Conservation (phyloP, 139 green algal species). For the Pleodorina starrii region DNA sequence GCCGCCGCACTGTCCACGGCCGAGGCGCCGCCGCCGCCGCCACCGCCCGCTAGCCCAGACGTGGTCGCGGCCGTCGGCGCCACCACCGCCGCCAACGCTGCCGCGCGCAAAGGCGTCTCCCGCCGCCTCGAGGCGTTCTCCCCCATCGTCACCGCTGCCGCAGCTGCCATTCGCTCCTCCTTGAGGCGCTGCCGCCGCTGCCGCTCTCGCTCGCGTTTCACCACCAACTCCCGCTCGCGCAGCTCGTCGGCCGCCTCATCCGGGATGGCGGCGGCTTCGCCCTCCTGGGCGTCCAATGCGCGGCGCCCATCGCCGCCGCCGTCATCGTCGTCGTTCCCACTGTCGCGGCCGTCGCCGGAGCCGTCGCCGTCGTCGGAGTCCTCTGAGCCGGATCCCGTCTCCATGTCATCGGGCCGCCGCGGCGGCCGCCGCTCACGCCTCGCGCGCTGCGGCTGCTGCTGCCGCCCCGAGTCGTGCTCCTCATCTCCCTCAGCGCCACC, state of each 20-base stretch:
- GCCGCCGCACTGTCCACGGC: slow-evolving; percentile 7
- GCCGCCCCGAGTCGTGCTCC: not conserved
- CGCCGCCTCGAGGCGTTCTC: not conserved
- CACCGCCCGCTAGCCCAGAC: not conserved
- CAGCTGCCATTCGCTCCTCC: slow-evolving; percentile 18
- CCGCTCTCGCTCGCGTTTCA: slow-evolving; percentile 33
- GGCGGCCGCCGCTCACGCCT: not conserved
- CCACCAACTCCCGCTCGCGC: slow-evolving; percentile 25
- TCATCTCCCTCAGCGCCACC: not conserved
- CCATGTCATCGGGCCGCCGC: not conserved
- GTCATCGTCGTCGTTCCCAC: not conserved
- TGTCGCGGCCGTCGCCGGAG: not conserved
- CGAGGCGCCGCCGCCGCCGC: not conserved
- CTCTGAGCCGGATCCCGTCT: not conserved
- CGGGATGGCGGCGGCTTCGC: not conserved
- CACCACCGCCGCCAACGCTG: not conserved
- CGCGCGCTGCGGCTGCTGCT: not conserved
- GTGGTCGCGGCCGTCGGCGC: not conserved
- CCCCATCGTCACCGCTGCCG: slow-evolving; percentile 3
- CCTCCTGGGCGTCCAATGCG: too few relatives aligned
- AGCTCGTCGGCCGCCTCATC: not conserved
- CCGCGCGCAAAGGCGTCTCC: slow-evolving; percentile 1
- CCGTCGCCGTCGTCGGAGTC: not conserved
- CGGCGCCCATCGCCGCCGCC: not conserved
- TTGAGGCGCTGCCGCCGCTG: slow-evolving; percentile 21